Base-by-base conservation (phyloP, 2,329 filamentous ascomycete genomes). In the Alternaria ventricosa region DNA sequence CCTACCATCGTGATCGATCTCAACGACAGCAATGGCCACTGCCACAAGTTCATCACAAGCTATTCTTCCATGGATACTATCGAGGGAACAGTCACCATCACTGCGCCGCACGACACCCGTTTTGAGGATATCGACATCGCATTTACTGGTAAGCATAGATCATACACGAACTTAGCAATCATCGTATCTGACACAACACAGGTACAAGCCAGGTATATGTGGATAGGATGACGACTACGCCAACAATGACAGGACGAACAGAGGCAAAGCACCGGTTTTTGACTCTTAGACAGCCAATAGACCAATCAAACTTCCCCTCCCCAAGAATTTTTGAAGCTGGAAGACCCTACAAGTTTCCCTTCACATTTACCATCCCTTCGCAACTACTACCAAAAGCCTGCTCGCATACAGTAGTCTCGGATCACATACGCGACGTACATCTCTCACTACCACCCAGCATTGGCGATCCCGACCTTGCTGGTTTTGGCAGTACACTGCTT, bases 301-400 rank as follows among this genome's bases (percentile, higher is more conserved):
- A 85, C 45, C 76, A 85, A 3, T 73, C 79, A 15, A 76, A 79
- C n/a, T 85, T 89, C 61, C 88, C 89, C 0, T 81, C 82, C 33
- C 84, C 87, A 41, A 82, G 85, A 25, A 79, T 88, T 5, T 78
- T 89, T 3, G 81, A 85, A 69, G 83, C 85, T n/a, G 86, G 85
- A 12, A 82, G 81, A 64, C 82, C 80, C 11, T 90, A 90, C 75
- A 82, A 77, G 9, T 88, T 90, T 61, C 86, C 87, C 1, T 91
- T 91, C 74, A 84, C 84, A 25, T 91, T 91, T 71, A 87, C 88
- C 59, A 82, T 91, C 2, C 89, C 89, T 0, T 81, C 86, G 33
- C 84, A 85, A 18, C 79, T 91, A 5, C 83, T 91, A 0, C 88
- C 88, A 6, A 84, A 85, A 64, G 78, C 86, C 49, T 91, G 89